These are phyloP conservation scores for Xerocomus nothofagi DNA, from an alignment of 1,284 basidiomycete species.

Conservation along the genomic window DNA sequence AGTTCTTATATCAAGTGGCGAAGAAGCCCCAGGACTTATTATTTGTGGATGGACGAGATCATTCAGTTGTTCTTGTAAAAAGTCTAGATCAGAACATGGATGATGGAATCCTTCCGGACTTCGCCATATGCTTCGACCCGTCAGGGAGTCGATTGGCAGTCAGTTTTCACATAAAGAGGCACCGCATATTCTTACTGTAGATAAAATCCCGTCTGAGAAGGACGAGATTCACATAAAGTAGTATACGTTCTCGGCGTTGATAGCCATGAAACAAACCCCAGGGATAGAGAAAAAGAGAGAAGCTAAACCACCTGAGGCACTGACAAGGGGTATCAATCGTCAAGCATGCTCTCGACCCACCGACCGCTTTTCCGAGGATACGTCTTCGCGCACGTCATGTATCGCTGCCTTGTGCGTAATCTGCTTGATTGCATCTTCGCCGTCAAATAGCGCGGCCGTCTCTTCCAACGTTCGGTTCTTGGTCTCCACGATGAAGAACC, in stretches of 20 bases:
- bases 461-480: constrained; percentile 73
- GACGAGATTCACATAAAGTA: not conserved
- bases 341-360: not conserved
- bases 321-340: not conserved
- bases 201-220: not conserved
- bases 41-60: too few relatives aligned
- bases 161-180: too few relatives aligned
- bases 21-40: too few relatives aligned
- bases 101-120: too few relatives aligned
- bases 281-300: not conserved
- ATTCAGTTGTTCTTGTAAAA: too few relatives aligned
- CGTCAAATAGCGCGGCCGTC: constrained; percentile 72
- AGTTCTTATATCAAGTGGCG: too few relatives aligned
- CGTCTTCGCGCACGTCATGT: constrained; percentile 31
- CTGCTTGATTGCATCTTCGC: constrained; percentile 49
- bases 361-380: constrained; percentile 36
- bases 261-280: not conserved
- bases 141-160: not conserved
- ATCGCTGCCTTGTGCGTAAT: constrained; percentile 36
- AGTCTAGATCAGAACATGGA: too few relatives aligned
- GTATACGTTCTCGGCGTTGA: not conserved
- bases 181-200: too few relatives aligned
- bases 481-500: constrained; percentile 70
- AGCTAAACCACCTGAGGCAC: too few relatives aligned
- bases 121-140: too few relatives aligned